Conservation (phyloP, 2,329 filamentous ascomycete genomes). For the Fusarium sp. region DNA sequence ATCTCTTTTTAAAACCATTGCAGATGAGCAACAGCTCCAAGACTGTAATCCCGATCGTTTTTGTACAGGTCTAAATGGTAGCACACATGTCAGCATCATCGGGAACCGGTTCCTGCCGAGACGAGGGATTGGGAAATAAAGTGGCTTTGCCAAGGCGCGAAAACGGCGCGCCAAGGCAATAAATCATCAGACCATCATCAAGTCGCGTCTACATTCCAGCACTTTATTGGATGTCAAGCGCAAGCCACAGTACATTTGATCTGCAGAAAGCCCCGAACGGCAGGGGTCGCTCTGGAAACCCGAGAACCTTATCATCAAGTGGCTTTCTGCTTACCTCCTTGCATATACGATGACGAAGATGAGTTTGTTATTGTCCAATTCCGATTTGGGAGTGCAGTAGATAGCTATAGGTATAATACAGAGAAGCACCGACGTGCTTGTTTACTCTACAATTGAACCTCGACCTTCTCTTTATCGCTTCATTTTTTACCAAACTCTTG, state of each 20-base stretch:
- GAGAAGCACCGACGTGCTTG: background rate
- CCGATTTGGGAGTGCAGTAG: background rate
- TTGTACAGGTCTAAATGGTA: background rate
- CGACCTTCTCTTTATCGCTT: background rate
- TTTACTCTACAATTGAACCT: background rate
- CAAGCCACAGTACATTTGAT: slow-evolving; percentile 3
- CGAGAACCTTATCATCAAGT: slow-evolving; percentile 4
- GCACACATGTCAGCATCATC: background rate
- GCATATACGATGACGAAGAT: slow-evolving; percentile 15
- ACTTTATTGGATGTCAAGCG: background rate
- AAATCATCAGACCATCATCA: background rate
- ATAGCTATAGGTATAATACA: background rate
- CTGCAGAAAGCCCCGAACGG: background rate
- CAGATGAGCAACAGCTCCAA: fast-evolving
- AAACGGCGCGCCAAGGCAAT: background rate
- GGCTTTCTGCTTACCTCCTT: background rate
- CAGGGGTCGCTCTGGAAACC: slow-evolving; percentile 26
- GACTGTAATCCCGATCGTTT: background rate
- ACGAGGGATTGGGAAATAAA: background rate
- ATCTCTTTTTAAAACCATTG: fast-evolving
- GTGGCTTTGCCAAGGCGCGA: background rate
- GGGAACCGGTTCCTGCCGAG: background rate
- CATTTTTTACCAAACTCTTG: background rate
- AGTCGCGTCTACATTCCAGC: background rate
- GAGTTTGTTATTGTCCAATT: slow-evolving; percentile 20